Evolutionary conservation across 805 yeast genomes (phyloP), one percentile per base, ranked within the genome.

Genomic region (Zygotorulaspora sp.): DNA sequence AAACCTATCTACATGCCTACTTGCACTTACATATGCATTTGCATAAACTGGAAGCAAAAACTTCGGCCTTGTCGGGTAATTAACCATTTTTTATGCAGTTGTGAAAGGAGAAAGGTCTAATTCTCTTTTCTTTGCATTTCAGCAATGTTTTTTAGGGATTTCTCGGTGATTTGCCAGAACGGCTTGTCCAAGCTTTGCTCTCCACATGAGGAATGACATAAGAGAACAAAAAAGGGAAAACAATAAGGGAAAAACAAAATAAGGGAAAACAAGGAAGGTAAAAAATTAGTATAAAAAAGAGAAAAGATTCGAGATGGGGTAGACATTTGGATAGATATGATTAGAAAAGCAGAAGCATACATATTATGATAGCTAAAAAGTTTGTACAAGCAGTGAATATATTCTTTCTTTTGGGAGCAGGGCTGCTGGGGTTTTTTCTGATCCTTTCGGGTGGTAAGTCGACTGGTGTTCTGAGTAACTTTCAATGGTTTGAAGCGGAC

Each of bases 401-500:
- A 31, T 51, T 58, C 41, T 68, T 62, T 43, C 60, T 57, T 53
- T 58, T 55, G 58, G 75, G 74, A 43, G 72, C 83, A 7, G 61
- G 69, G 19, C 55, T 80, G 37, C 62, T 77, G 25, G 65, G 79
- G 40, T 70, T 86, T 47, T 77, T 88, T 53, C 68, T 78, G 38
- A 65, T 85, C 16, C 70, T 87, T 27, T 75, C 80, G 16, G 95
- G 95, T 35, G 69, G 70, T 10, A 67, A 76, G 13, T 61, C 71
- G 11, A 53, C 63, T 27, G 70, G 76, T 29, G 75, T 82, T 4
- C 58, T 86, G 52, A 72, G 75, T 53, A 63, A 70, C 42, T 83
- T 86, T 62, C 88, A 82, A 66, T 87, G 92, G 89, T 56, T 89
- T 28, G 69, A 77, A 55, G 95, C 87, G 18, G 80, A 79, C 52